Base-by-base conservation (phyloP, 257 asterid species). In the Lavandula angustifolia region DNA sequence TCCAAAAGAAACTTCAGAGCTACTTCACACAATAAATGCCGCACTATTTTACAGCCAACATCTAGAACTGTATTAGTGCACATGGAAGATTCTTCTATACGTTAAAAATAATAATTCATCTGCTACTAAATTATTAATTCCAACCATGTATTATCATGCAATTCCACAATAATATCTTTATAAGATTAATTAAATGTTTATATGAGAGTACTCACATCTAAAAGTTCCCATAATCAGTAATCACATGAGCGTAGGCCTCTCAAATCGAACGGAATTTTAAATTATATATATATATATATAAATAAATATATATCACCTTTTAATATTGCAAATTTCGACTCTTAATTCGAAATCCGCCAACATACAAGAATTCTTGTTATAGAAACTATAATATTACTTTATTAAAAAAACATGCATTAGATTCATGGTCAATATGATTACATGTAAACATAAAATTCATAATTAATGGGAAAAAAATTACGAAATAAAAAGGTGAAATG, bases 31-130 rank as follows among this genome's bases (percentile, higher is more conserved):
- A 70, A 64, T 80, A 73, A 82, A 80, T 78, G 78, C 52, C 66
- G 69, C 65, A 33, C 66, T 37, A 60, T n/a, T 42, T 38, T 60
- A 72, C 75, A 67, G 29, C 70, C 77, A 60, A 10, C 73, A 72
- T 64, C 76, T 62, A 72, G 66, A 70, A 37, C 66, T 53, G 4
- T 32, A 51, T 68, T 33, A 9, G 9, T 17, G 75, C 87, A 78
- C 84, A 79, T 81, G 87, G 65, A 70, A 69, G 76, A 79, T 72
- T 75, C 76, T 71, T 38, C 29, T 37, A 50, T 22, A 63, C 55
- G 7, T 66, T 41, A 11, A 3, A 46, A 33, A 72, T 17, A 70
- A 73, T 49, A 40, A 69, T 68, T 51, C 67, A 54, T 54, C 37
- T 40, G 18, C 34, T 48, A 9, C 58, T 35, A 48, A 31, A 29